phyloP scores from a whole-genome alignment of 441 rosid species.

The Cnidoscolus chayamansa region DNA sequence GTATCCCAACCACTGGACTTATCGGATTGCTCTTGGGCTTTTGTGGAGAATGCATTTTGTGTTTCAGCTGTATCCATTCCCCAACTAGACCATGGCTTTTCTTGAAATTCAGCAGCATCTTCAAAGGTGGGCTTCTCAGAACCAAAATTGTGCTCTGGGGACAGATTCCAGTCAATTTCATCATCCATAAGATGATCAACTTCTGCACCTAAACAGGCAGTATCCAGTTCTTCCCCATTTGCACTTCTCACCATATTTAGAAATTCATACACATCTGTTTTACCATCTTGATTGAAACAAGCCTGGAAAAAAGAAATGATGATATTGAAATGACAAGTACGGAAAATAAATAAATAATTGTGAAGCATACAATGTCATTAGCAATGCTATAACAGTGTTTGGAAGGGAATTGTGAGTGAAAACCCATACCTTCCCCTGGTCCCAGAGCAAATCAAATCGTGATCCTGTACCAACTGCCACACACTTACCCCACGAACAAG shows the following conservation, averaged over 20 bases:
- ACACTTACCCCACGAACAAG: slow-evolving; percentile 92
- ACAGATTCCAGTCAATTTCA: slow-evolving; percentile 60
- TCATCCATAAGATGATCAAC: slow-evolving; percentile 57
- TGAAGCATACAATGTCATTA: background rate
- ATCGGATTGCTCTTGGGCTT: slow-evolving; percentile 6
- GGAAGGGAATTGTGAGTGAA: background rate
- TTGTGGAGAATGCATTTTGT: slow-evolving; percentile 5
- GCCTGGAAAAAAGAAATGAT: slow-evolving; percentile 41
- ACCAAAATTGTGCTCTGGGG: slow-evolving; percentile 58
- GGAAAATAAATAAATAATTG: background rate
- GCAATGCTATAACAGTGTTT: background rate
- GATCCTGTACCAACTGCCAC: slow-evolving; percentile 97
- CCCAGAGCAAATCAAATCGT: slow-evolving; percentile 77
- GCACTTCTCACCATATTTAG: slow-evolving; percentile 67
- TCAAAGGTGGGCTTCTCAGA: slow-evolving; percentile 62
- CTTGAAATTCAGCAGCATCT: slow-evolving; percentile 50
- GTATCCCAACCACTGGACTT: slow-evolving; percentile 26
- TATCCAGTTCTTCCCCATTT: slow-evolving; percentile 32
- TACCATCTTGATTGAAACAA: slow-evolving; percentile 39
- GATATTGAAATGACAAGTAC: slow-evolving; percentile 7
- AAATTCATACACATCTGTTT: slow-evolving; percentile 65
- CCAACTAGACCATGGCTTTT: slow-evolving; percentile 11
- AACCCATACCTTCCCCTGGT: slow-evolving; percentile 50
- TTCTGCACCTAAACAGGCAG: slow-evolving; percentile 73
- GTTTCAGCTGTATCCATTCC: slow-evolving; percentile 2